phyloP scores from a whole-genome alignment of 2,329 filamentous ascomycete species.

The Cytospora paraplurivora region DNA sequence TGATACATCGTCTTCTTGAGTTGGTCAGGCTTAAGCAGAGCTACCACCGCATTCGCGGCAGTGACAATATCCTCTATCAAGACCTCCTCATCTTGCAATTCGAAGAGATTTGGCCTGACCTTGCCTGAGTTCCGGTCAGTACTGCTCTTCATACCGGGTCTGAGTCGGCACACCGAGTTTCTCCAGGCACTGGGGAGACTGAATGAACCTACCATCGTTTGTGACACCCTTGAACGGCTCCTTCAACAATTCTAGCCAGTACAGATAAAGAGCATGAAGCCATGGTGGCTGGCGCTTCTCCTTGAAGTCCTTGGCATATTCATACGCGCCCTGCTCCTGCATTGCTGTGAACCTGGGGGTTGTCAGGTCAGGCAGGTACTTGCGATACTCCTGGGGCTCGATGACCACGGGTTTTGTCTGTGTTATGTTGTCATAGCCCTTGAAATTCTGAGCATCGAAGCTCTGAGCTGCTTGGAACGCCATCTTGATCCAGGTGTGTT shows the following conservation, averaged over 20 bases:
- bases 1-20: conserved; percentile 55
- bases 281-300: conserved; percentile 63
- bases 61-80: conserved; percentile 59
- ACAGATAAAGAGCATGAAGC: conserved; percentile 62
- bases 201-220: conserved; percentile 55
- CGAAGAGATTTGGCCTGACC: conserved; percentile 57
- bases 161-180: neutral
- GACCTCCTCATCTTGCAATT: conserved; percentile 64
- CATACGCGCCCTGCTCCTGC: conserved; percentile 62
- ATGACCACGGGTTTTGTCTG: no score
- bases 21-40: conserved; percentile 51
- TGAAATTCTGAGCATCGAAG: no score
- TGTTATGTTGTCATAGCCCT: no score
- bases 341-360: conserved; percentile 64
- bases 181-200: conserved; percentile 22
- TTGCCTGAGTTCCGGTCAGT: conserved; percentile 42
- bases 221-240: conserved; percentile 75
- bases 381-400: conserved; percentile 47
- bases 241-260: conserved; percentile 60
- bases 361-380: conserved; percentile 63
- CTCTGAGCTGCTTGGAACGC: no score
- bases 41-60: conserved; percentile 50
- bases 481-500: no score
- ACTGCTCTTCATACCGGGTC: neutral
- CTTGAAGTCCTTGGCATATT: conserved; percentile 64